Conservation (phyloP, 495 filamentous ascomycete species). For the Penicillium cataractarum region DNA sequence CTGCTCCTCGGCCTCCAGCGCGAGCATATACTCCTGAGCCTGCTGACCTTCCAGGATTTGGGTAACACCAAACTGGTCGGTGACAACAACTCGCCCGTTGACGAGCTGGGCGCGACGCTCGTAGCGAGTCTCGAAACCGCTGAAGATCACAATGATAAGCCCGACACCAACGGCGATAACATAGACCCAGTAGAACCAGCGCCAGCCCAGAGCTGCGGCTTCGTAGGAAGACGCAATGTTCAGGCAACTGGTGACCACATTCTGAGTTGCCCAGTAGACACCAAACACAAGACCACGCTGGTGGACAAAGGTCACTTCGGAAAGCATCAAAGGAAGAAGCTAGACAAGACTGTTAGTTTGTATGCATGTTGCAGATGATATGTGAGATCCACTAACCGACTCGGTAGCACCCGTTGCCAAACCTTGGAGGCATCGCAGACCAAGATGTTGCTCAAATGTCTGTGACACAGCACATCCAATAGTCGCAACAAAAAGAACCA, state of each 20-base stretch:
- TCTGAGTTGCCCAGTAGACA: constrained; percentile 41
- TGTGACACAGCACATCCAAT: constrained; percentile 35
- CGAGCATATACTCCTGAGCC: constrained; percentile 15
- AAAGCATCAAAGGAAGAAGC: constrained; percentile 40
- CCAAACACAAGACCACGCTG: constrained; percentile 36
- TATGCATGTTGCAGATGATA: neutral
- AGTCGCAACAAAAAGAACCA: constrained; percentile 29
- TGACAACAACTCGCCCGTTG: constrained; percentile 35
- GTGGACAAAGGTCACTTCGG: constrained; percentile 41
- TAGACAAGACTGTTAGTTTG: constrained; percentile 5
- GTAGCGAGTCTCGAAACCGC: constrained; percentile 37
- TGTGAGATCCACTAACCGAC: constrained; percentile 23
- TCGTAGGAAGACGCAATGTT: constrained; percentile 40
- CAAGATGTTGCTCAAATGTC: constrained; percentile 37
- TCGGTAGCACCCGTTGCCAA: constrained; percentile 41
- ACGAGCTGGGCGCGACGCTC: constrained; percentile 26
- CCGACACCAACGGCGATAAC: constrained; percentile 36
- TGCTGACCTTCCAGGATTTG: constrained; percentile 21
- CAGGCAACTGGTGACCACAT: constrained; percentile 33
- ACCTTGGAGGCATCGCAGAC: constrained; percentile 36
- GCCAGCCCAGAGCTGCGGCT: constrained; percentile 36
- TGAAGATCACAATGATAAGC: constrained; percentile 34
- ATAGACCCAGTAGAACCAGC: constrained; percentile 47
- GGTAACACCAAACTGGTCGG: constrained; percentile 45
- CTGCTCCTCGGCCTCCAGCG: constrained; percentile 9